These are phyloP conservation scores for Lactifluus piperatus DNA, from an alignment of 768 basidiomycete species.

Conservation along the genomic window DNA sequence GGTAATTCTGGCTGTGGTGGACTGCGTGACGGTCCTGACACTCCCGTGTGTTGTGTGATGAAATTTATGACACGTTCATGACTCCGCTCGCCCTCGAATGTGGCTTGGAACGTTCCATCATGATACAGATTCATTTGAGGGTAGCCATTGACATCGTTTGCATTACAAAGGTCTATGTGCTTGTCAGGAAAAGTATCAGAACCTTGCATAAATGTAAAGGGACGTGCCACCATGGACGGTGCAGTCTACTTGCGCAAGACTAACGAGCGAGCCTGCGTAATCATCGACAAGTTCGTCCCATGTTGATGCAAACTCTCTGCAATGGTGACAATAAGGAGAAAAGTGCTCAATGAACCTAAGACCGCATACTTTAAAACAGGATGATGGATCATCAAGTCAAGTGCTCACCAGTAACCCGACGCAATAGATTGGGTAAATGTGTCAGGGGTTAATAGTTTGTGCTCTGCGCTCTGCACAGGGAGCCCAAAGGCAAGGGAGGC, in stretches of 20 bases:
- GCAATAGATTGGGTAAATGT: constrained; percentile 46
- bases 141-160: constrained; percentile 61
- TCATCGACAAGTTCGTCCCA: constrained; percentile 64
- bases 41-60: constrained; percentile 38
- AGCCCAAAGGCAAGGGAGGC: constrained; percentile 16
- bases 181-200: neutral
- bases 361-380: neutral
- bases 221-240: constrained; percentile 63
- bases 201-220: neutral
- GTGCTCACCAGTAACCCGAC: constrained; percentile 51
- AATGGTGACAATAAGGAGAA: constrained; percentile 81
- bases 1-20: constrained; percentile 23
- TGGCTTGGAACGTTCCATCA: constrained; percentile 51
- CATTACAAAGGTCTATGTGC: constrained; percentile 63
- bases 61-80: constrained; percentile 48
- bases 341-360: constrained; percentile 75
- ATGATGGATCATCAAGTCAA: neutral
- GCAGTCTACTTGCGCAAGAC: constrained; percentile 78
- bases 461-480: constrained; percentile 22
- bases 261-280: constrained; percentile 40
- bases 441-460: constrained; percentile 42
- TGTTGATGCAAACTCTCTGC: constrained; percentile 68
- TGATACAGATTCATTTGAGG: constrained; percentile 69
- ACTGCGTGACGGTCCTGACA: constrained; percentile 16
- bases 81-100: constrained; percentile 47